Evolutionary conservation across 352 stramenopile species (phyloP).

Genomic region (Phytophthora fragariae): DNA sequence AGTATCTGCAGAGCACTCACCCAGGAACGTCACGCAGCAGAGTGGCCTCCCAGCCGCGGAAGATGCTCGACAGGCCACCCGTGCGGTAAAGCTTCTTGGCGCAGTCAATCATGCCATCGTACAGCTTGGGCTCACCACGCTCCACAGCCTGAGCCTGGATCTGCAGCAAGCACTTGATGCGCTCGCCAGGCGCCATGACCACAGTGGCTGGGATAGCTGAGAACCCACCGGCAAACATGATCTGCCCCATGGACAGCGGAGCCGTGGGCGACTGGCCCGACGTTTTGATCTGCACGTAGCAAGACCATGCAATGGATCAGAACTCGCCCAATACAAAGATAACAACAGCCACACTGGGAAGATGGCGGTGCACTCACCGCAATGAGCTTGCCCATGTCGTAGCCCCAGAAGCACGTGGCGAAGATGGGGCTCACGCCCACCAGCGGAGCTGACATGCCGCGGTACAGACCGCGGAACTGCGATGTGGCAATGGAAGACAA

Average conservation of each 20-base stretch:
- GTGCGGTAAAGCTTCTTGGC: constrained; percentile 92
- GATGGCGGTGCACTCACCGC: constrained; percentile 55
- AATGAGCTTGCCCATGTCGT: constrained; percentile 96
- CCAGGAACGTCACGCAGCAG: constrained; percentile 95
- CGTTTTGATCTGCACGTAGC: constrained; percentile 56
- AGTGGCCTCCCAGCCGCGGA: constrained; percentile 95
- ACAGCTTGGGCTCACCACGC: constrained; percentile 83
- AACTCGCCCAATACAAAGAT: not conserved
- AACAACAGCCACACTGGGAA: not conserved
- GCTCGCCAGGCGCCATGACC: constrained; percentile 96
- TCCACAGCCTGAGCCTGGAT: constrained; percentile 92
- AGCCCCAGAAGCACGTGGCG: constrained; percentile 97
- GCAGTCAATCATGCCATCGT: constrained; percentile 96
- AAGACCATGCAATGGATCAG: constrained; percentile 19
- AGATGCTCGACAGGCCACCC: constrained; percentile 94
- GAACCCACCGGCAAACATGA: constrained; percentile 93
- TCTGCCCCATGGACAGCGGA: constrained; percentile 80
- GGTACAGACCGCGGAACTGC: constrained; percentile 90
- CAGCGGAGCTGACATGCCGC: constrained; percentile 95
- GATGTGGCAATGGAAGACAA: not conserved
- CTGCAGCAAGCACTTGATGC: constrained; percentile 97
- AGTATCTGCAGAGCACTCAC: constrained; percentile 52
- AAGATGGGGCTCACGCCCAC: constrained; percentile 97
- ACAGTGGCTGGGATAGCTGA: constrained; percentile 89
- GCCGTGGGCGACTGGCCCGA: constrained; percentile 65